Conservation (phyloP, 2,329 filamentous ascomycete species). For the Alternaria tenuissima region DNA sequence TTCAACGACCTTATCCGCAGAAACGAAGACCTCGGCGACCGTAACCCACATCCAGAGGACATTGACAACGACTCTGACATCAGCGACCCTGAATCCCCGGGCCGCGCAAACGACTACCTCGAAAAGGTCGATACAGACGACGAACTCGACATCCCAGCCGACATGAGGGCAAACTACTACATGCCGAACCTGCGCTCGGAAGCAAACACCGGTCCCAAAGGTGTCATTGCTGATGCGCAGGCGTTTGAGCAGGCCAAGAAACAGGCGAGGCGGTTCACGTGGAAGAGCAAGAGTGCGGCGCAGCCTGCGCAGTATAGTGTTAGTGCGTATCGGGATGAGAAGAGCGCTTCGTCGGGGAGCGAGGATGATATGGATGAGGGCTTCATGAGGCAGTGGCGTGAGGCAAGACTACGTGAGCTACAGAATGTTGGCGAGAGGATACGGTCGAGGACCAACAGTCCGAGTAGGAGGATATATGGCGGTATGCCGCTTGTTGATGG, state of each 20-base stretch:
- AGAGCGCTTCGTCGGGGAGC: slow-evolving; percentile 24
- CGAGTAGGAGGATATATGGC: slow-evolving; percentile 80
- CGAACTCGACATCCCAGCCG: slow-evolving; percentile 54
- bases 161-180: slow-evolving; percentile 66
- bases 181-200: slow-evolving; percentile 70
- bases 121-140: slow-evolving; percentile 65
- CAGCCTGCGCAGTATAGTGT: slow-evolving; percentile 30
- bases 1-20: slow-evolving; percentile 60
- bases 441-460: slow-evolving; percentile 73
- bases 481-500: slow-evolving; percentile 85
- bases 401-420: slow-evolving; percentile 79
- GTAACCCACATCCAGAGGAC: slow-evolving; percentile 63
- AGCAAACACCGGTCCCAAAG: slow-evolving; percentile 81
- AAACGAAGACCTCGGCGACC: slow-evolving; percentile 53
- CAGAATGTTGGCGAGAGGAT: slow-evolving; percentile 66
- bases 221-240: slow-evolving; percentile 84
- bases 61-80: slow-evolving; percentile 65
- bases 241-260: slow-evolving; percentile 72
- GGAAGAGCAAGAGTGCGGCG: slow-evolving; percentile 36
- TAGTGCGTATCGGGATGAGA: slow-evolving; percentile 60
- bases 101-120: slow-evolving; percentile 59
- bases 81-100: slow-evolving; percentile 64
- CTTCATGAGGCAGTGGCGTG: slow-evolving; percentile 87
- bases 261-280: slow-evolving; percentile 48
- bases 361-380: slow-evolving; percentile 76